phyloP scores from a whole-genome alignment of 1,284 basidiomycete species.

The Ceratobasidium sp. region DNA sequence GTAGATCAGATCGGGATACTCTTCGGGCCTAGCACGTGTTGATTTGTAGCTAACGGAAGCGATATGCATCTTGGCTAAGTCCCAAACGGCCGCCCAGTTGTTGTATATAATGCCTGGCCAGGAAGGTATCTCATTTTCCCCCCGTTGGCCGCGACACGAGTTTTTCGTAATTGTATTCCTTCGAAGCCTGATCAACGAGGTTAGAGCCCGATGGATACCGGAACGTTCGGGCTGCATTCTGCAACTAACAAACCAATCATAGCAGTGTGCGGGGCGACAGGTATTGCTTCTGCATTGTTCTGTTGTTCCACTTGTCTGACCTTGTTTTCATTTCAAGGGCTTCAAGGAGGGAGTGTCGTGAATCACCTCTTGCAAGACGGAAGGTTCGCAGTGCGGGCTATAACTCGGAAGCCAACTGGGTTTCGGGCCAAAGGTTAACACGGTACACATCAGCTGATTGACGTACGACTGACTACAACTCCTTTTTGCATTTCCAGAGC shows the following conservation, averaged over 20 bases:
- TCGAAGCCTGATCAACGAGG: background rate
- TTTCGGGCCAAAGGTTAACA: background rate
- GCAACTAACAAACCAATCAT: constrained; percentile 3
- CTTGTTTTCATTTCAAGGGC: background rate
- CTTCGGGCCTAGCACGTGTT: background rate
- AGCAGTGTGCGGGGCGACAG: constrained; percentile 20
- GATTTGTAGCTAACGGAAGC: background rate
- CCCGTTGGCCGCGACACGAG: too few relatives aligned
- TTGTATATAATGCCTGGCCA: background rate
- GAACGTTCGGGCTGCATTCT: background rate
- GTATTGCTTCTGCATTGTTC: background rate
- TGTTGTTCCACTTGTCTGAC: background rate
- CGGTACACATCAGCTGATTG: background rate
- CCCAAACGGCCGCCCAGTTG: background rate
- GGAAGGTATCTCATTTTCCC: too few relatives aligned
- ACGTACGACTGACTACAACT: background rate
- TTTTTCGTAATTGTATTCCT: background rate
- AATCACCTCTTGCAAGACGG: constrained; percentile 15
- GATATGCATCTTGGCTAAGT: background rate
- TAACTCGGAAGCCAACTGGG: constrained; percentile 8
- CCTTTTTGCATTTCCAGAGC: background rate
- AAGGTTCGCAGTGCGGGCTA: constrained; percentile 11
- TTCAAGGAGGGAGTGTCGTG: constrained; percentile 19
- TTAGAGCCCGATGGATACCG: background rate
- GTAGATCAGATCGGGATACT: background rate